These are phyloP conservation scores for Sonneratia caseolaris DNA, from an alignment of 345 rosid genomes.

Conservation along the genomic window DNA sequence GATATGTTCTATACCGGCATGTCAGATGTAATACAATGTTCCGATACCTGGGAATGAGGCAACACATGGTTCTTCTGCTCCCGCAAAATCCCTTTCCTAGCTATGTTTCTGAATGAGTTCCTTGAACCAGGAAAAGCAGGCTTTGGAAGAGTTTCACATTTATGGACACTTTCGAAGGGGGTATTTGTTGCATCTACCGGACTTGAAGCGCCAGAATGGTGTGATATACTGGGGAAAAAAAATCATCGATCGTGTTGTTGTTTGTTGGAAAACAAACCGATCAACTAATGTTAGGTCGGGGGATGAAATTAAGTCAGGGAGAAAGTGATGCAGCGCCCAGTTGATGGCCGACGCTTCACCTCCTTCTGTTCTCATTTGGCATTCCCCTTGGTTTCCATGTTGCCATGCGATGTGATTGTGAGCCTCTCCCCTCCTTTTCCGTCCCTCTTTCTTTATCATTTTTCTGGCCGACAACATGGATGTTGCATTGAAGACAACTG, in stretches of 20 bases:
- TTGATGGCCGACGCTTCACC: not conserved
- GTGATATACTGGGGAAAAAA: not conserved
- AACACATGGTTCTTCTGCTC: no score
- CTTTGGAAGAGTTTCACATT: no score
- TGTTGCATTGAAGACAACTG: not conserved
- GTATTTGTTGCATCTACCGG: no score
- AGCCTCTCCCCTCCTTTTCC: not conserved
- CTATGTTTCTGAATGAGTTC: no score
- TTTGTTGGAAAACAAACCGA: not conserved
- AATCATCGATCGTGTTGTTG: no score
- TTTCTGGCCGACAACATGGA: not conserved
- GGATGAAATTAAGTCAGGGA: not conserved
- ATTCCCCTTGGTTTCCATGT: slow-evolving; percentile 3
- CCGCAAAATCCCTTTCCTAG: no score
- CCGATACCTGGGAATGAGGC: no score
- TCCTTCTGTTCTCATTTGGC: not conserved
- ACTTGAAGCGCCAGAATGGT: no score
- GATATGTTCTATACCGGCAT: no score
- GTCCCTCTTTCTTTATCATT: not conserved
- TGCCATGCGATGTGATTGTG: slow-evolving; percentile 2
- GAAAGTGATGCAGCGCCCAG: not conserved
- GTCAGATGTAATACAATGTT: no score
- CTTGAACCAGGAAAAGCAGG: no score
- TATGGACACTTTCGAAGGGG: no score
- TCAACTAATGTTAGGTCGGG: not conserved